Conservation (phyloP, 2,329 filamentous ascomycete species). For the Fusarium mexicanum region DNA sequence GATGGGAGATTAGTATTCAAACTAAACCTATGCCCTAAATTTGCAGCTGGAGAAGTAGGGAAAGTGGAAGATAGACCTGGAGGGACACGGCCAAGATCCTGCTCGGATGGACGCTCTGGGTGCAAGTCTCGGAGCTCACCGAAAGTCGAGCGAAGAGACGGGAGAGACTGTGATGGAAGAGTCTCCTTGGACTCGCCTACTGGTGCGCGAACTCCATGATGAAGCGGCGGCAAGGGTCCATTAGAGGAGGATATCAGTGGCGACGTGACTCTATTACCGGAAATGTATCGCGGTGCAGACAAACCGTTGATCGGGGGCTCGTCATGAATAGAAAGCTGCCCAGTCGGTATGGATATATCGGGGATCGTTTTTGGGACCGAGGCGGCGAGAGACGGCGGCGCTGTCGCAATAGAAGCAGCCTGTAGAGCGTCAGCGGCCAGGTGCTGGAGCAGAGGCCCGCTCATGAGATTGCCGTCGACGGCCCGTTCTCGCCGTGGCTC, state of each 20-base stretch:
- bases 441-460: conserved; percentile 42
- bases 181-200: conserved; percentile 49
- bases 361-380: conserved; percentile 33
- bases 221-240: conserved; percentile 51
- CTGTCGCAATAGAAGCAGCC: conserved; percentile 32
- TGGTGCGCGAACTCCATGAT: conserved; percentile 50
- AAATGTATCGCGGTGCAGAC: conserved; percentile 14
- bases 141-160: conserved; percentile 52
- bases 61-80: conserved; percentile 41
- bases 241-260: conserved; percentile 36
- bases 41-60: conserved; percentile 47
- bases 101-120: conserved; percentile 46
- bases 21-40: conserved; percentile 43
- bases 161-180: conserved; percentile 52
- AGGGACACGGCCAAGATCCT: conserved; percentile 42
- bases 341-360: conserved; percentile 46
- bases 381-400: conserved; percentile 10
- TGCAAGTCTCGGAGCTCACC: conserved; percentile 48
- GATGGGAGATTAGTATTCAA: conserved; percentile 47
- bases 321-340: conserved; percentile 49
- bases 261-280: conserved; percentile 29
- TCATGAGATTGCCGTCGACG: conserved; percentile 30
- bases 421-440: conserved; percentile 48
- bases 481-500: conserved; percentile 27
- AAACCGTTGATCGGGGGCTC: conserved; percentile 34